phyloP scores from a whole-genome alignment of 2,329 filamentous ascomycete species.

The Claviceps maximensis region DNA sequence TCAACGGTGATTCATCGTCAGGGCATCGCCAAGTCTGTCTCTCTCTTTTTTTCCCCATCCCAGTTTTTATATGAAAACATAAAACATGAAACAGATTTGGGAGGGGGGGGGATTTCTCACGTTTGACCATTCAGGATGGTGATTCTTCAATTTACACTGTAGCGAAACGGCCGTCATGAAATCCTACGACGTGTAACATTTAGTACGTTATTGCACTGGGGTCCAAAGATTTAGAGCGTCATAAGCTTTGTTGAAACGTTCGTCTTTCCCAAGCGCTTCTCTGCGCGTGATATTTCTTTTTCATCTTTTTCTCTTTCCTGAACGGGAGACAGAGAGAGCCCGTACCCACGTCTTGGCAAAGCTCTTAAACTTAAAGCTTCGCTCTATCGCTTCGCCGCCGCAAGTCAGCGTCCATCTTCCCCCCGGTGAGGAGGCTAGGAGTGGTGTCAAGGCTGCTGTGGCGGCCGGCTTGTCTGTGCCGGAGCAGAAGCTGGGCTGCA shows the following conservation, averaged over 20 bases:
- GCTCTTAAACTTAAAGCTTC: conserved; percentile 49
- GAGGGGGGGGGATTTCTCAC: conserved; percentile 24
- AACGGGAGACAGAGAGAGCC: too few relatives aligned
- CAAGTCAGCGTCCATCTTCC: conserved; percentile 37
- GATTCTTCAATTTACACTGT: conserved; percentile 53
- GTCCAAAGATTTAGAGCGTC: too few relatives aligned
- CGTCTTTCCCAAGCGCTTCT: too few relatives aligned
- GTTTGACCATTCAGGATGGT: conserved; percentile 69
- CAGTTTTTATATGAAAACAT: neutral
- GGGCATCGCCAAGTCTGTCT: neutral
- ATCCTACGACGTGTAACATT: conserved; percentile 30
- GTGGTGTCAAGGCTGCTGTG: conserved; percentile 21
- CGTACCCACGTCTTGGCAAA: conserved; percentile 53
- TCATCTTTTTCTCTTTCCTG: too few relatives aligned
- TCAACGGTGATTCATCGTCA: neutral
- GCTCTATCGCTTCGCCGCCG: conserved; percentile 42
- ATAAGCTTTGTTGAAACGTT: too few relatives aligned
- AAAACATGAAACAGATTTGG: too few relatives aligned
- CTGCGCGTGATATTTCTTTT: too few relatives aligned
- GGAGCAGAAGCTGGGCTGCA: conserved; percentile 28
- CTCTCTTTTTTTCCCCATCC: neutral
- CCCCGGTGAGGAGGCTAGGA: conserved; percentile 22
- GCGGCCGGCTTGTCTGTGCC: conserved; percentile 29
- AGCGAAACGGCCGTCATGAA: conserved; percentile 63
- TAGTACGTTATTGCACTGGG: neutral